A percentile compares a stretch with the other conserved stretches of the same genome.
Evolutionary conservation across 306 rosid species (phyloP).

Genomic region (Malus asiatica): DNA sequence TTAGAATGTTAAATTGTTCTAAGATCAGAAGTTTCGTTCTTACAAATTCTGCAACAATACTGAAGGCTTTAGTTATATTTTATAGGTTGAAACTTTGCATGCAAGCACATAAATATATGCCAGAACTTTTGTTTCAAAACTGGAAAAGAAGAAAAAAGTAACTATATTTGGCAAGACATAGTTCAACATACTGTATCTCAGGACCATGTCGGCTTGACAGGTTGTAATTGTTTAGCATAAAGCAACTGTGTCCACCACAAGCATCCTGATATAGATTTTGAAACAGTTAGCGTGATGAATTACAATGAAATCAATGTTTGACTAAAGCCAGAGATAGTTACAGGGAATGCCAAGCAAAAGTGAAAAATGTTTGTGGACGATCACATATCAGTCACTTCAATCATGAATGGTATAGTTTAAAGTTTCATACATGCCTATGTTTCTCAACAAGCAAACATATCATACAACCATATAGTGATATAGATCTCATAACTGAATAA

Average conservation of each 20-base stretch:
- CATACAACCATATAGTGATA: not conserved
- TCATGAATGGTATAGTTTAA: not conserved
- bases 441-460: not conserved
- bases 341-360: not conserved
- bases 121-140: not conserved
- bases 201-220: conserved; percentile 46
- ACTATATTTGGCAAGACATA: not conserved
- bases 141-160: not conserved
- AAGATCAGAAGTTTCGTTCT: not conserved
- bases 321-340: not conserved
- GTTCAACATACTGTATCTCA: conserved; percentile 53
- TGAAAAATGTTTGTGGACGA: not conserved
- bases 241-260: conserved; percentile 78
- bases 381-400: not conserved
- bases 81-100: not conserved
- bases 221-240: conserved; percentile 49
- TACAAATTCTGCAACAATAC: not conserved
- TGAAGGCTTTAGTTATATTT: not conserved
- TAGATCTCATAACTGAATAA: not conserved
- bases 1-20: not conserved
- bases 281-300: not conserved
- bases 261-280: conserved; percentile 41
- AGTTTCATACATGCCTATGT: not conserved
- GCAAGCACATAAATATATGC: not conserved
- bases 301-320: not conserved